Conservation (phyloP, 192 early-diverging fungal species). For the Thamnidium elegans region DNA sequence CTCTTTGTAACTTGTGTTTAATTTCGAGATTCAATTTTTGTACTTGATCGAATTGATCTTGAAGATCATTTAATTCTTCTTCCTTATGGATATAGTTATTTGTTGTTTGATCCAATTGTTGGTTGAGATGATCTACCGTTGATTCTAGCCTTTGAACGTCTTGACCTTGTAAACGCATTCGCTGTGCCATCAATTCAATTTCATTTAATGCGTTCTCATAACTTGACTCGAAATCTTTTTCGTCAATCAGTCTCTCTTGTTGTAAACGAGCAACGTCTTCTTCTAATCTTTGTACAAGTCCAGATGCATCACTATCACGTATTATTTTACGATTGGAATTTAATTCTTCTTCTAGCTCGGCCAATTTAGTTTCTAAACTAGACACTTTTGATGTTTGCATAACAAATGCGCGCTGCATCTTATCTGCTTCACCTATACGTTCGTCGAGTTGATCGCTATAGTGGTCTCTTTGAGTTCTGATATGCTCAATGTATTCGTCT, state of each 20-base stretch:
- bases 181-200: background rate
- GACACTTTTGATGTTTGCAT: background rate
- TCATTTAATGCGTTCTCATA: slow-evolving; percentile 10
- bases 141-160: background rate
- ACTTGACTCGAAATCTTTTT: background rate
- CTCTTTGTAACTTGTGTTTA: background rate
- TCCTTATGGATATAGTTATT: background rate
- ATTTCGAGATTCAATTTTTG: background rate
- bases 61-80: background rate
- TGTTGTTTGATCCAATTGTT: background rate
- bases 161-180: background rate
- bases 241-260: background rate
- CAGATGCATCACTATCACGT: background rate
- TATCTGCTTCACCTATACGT: background rate
- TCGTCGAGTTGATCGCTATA: slow-evolving; percentile 1
- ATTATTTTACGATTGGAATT: background rate
- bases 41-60: background rate
- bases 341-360: background rate
- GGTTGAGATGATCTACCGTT: background rate
- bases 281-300: slow-evolving; percentile 3
- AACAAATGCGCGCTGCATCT: background rate
- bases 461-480: background rate
- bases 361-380: background rate
- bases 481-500: background rate
- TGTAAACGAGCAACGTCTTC: background rate